These are phyloP conservation scores for Curvularia hawaiiensis DNA, from an alignment of 2,329 filamentous ascomycete species.

Conservation along the genomic window DNA sequence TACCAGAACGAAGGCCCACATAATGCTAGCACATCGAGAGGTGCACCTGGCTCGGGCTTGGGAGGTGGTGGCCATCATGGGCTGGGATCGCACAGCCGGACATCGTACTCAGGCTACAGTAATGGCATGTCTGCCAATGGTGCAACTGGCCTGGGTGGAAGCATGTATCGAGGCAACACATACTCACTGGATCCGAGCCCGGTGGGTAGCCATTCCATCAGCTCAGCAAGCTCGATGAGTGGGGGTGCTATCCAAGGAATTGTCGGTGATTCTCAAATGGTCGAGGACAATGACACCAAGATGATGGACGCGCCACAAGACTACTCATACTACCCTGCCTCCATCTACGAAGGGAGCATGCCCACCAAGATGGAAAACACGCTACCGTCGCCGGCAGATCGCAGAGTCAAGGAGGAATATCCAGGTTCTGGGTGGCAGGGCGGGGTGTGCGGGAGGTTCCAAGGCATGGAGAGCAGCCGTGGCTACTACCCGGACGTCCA, in stretches of 20 bases:
- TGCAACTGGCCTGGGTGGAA: constrained; percentile 36
- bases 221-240: constrained; percentile 51
- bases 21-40: constrained; percentile 42
- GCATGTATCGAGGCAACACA: constrained; percentile 42
- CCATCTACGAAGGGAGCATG: constrained; percentile 50
- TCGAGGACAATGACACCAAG: constrained; percentile 45
- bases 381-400: constrained; percentile 41
- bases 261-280: constrained; percentile 49
- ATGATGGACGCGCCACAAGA: constrained; percentile 50
- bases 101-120: constrained; percentile 43
- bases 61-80: constrained; percentile 55
- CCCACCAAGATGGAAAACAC: constrained; percentile 39
- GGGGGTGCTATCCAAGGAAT: constrained; percentile 50
- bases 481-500: constrained; percentile 55
- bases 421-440: constrained; percentile 45
- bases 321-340: constrained; percentile 54
- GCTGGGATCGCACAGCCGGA: constrained; percentile 69
- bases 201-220: constrained; percentile 50
- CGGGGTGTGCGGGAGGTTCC: constrained; percentile 51
- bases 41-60: constrained; percentile 39
- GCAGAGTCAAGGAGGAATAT: constrained; percentile 52
- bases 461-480: constrained; percentile 54
- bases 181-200: constrained; percentile 49
- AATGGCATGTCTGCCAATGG: constrained; percentile 42
- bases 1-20: constrained; percentile 55